These are phyloP conservation scores for Haplosporangium sp. DNA, from an alignment of 371 early-diverging fungal genomes.

Conservation along the genomic window DNA sequence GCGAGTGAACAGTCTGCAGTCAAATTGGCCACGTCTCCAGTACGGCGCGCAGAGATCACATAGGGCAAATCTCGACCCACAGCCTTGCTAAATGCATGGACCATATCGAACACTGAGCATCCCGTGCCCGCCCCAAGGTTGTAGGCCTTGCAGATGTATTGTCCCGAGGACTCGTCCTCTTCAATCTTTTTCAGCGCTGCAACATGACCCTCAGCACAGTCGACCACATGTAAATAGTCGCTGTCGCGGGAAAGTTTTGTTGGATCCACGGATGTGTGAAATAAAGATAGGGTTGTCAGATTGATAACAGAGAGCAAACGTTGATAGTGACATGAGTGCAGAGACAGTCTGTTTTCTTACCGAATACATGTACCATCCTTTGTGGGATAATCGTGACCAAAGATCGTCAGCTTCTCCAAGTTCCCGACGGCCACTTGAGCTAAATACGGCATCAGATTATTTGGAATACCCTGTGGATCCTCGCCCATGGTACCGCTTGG, in stretches of 20 bases:
- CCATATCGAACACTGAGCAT: slow-evolving; percentile 85
- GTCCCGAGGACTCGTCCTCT: slow-evolving; percentile 43
- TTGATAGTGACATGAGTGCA: background rate
- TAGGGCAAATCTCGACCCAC: slow-evolving; percentile 74
- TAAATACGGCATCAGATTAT: slow-evolving; percentile 90
- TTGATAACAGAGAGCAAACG: background rate
- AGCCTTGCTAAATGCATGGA: slow-evolving; percentile 79
- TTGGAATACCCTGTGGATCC: slow-evolving; percentile 82
- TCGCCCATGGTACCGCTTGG: slow-evolving; percentile 89
- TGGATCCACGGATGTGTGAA: slow-evolving; percentile 1
- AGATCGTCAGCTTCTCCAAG: slow-evolving; percentile 78
- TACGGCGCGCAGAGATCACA: slow-evolving; percentile 71
- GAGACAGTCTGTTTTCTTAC: slow-evolving; percentile 52
- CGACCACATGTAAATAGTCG: slow-evolving; percentile 91
- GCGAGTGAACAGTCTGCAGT: slow-evolving; percentile 84
- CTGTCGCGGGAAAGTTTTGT: slow-evolving; percentile 33
- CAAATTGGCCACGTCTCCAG: slow-evolving; percentile 86
- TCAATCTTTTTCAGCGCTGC: slow-evolving; percentile 78
- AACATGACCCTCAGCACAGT: slow-evolving; percentile 89
- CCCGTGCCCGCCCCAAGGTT: slow-evolving; percentile 91
- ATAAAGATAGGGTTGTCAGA: background rate
- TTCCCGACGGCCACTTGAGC: slow-evolving; percentile 85
- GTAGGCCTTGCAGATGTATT: slow-evolving; percentile 74
- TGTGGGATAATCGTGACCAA: slow-evolving; percentile 89
- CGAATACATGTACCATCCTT: slow-evolving; percentile 90